Percentiles rank a stretch among this genome's conserved stretches.
Conservation (phyloP, 805 yeast species). For the Monosporozyma aerobia region DNA sequence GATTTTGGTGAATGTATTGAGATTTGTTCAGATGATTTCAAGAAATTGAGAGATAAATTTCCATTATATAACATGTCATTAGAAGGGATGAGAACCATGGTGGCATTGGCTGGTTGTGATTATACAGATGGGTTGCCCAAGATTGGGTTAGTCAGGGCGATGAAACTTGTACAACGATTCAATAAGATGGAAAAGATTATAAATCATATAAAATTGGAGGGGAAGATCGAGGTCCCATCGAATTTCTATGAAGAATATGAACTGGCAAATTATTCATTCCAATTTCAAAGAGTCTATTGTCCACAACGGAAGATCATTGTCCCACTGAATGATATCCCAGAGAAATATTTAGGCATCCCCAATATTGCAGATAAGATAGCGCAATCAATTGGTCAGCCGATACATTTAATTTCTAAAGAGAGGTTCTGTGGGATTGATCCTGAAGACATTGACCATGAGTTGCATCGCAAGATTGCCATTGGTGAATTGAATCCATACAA, state of each 20-base stretch:
- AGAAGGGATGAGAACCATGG: conserved; percentile 62
- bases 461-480: conserved; percentile 48
- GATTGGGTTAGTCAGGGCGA: conserved; percentile 73
- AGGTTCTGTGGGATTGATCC: conserved; percentile 22
- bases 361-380: conserved; percentile 4
- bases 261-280: conserved; percentile 71
- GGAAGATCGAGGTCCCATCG: conserved; percentile 46
- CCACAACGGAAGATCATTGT: conserved; percentile 43
- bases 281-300: conserved; percentile 76
- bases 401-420: conserved; percentile 12
- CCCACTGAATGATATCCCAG: conserved; percentile 51
- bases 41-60: conserved; percentile 35
- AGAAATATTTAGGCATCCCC: conserved; percentile 17
- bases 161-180: conserved; percentile 44
- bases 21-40: conserved; percentile 49
- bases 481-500: conserved; percentile 61
- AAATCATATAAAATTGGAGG: conserved; percentile 48
- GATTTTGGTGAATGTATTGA: conserved; percentile 63
- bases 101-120: conserved; percentile 93
- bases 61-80: conserved; percentile 43
- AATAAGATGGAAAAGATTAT: conserved; percentile 47
- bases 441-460: conserved; percentile 33
- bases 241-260: conserved; percentile 51
- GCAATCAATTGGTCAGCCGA: conserved; percentile 32
- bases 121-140: conserved; percentile 80